Evolutionary conservation across 305 asterid species (phyloP).

Genomic region (Andrographis paniculata): DNA sequence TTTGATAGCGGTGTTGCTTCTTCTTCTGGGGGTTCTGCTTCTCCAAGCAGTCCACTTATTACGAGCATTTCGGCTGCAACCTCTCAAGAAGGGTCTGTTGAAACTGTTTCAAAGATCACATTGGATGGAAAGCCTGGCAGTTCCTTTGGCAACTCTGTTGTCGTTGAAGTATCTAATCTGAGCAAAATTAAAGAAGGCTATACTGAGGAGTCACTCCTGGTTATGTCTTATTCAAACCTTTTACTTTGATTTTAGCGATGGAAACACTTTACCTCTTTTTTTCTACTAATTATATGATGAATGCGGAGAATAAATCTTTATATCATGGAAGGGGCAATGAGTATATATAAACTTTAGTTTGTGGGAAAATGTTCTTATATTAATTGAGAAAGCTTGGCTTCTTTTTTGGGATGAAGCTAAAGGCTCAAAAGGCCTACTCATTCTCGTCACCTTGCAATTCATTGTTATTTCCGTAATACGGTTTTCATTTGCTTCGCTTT

Average conservation of each 20-base stretch:
- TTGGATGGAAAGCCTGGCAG: slow-evolving; percentile 86
- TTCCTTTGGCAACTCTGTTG: slow-evolving; percentile 80
- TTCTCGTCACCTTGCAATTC: no score
- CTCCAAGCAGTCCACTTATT: slow-evolving; percentile 95
- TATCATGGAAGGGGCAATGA: no score
- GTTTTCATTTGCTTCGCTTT: no score
- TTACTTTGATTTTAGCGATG: not conserved
- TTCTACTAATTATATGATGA: no score
- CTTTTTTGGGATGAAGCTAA: no score
- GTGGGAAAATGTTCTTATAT: no score
- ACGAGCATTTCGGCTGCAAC: slow-evolving; percentile 60
- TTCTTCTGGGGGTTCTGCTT: slow-evolving; percentile 80
- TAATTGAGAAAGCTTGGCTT: no score
- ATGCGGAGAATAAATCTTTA: no score
- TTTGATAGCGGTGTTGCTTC: slow-evolving; percentile 78
- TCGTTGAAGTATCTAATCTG: slow-evolving; percentile 96
- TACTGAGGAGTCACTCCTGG: slow-evolving; percentile 95
- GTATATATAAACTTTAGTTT: no score
- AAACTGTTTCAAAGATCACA: slow-evolving; percentile 72
- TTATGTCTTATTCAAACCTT: slow-evolving; percentile 18
- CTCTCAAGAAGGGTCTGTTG: slow-evolving; percentile 73
- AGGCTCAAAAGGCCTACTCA: no score
- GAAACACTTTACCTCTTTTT: not conserved
- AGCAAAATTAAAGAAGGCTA: slow-evolving; percentile 98
- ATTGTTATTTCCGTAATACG: no score